These are phyloP conservation scores for Dujonia santamariae DNA, from an alignment of 1,139 yeast genomes.

Conservation along the genomic window DNA sequence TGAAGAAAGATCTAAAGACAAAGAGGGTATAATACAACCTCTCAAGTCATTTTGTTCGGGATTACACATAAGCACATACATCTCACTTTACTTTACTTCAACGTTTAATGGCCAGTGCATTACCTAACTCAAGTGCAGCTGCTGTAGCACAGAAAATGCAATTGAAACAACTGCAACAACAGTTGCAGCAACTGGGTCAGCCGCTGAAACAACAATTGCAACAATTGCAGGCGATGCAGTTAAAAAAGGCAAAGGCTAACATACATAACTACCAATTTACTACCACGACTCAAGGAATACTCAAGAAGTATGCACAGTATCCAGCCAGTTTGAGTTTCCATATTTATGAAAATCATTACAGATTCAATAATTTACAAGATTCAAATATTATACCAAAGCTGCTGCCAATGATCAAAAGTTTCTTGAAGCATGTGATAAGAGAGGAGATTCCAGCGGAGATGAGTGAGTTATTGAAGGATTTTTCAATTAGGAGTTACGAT, in stretches of 20 bases:
- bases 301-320: constrained; percentile 71
- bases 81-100: too few relatives aligned
- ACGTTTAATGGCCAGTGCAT: too few relatives aligned
- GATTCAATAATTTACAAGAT: constrained; percentile 65
- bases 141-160: not conserved
- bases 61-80: too few relatives aligned
- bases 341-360: constrained; percentile 83
- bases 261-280: constrained; percentile 52
- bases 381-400: constrained; percentile 80
- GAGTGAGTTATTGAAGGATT: constrained; percentile 84
- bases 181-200: constrained; percentile 18
- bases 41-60: too few relatives aligned
- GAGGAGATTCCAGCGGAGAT: constrained; percentile 89
- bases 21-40: too few relatives aligned
- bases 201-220: constrained; percentile 14
- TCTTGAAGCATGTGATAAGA: constrained; percentile 71
- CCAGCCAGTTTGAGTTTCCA: constrained; percentile 87
- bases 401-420: constrained; percentile 76
- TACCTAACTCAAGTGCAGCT: too few relatives aligned
- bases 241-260: constrained; percentile 31
- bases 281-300: constrained; percentile 69
- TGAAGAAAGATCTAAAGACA: not conserved
- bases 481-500: constrained; percentile 78
- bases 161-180: constrained; percentile 12
- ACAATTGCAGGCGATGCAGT: constrained; percentile 26